phyloP scores from a whole-genome alignment of 2,329 filamentous ascomycete species.

The Aspergillus phoenicis region DNA sequence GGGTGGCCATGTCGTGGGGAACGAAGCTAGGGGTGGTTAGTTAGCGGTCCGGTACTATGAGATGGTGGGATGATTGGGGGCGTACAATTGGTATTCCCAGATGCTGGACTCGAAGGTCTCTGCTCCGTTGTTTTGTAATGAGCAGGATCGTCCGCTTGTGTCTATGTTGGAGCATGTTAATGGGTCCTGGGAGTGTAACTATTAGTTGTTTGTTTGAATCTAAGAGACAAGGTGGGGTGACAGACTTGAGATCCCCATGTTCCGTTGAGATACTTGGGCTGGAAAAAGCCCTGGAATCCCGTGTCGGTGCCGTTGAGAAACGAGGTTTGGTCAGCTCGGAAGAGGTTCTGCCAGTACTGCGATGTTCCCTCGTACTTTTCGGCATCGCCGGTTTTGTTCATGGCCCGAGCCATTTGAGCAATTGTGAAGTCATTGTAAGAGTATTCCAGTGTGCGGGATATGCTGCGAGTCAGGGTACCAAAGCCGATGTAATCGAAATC shows the following conservation, averaged over 20 bases:
- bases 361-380: constrained; percentile 63
- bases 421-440: constrained; percentile 74
- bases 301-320: constrained; percentile 60
- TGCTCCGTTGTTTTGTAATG: constrained; percentile 34
- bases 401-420: constrained; percentile 60
- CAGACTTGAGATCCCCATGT: constrained; percentile 67
- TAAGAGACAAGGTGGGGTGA: too few relatives aligned
- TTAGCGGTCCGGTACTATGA: constrained; percentile 40
- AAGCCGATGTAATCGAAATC: constrained; percentile 69
- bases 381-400: constrained; percentile 58
- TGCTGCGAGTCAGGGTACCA: constrained; percentile 69
- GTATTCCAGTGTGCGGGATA: constrained; percentile 75
- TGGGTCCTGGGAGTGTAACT: constrained; percentile 52
- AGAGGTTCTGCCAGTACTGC: constrained; percentile 70
- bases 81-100: constrained; percentile 52
- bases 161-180: constrained; percentile 59
- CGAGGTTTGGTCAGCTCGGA: constrained; percentile 63
- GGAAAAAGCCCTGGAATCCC: constrained; percentile 71
- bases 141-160: constrained; percentile 42
- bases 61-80: constrained; percentile 50
- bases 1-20: constrained; percentile 53
- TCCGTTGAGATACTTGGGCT: constrained; percentile 67
- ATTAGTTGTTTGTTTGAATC: not conserved
- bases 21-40: constrained; percentile 57
- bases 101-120: constrained; percentile 41